Conservation (phyloP, 768 basidiomycete species). For the Chalciporus pseudorubinellus region DNA sequence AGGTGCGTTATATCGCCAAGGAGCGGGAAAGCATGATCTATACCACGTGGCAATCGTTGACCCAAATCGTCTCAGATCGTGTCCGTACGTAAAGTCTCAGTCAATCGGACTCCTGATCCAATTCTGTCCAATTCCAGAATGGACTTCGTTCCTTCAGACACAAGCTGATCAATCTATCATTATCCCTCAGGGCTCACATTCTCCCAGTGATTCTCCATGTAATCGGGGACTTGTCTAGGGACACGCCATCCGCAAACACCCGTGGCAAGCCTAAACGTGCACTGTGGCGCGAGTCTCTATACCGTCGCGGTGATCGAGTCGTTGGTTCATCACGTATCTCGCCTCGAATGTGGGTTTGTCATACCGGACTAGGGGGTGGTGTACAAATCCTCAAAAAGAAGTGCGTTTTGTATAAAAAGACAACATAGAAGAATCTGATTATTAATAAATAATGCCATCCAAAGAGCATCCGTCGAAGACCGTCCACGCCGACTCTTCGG, state of each 20-base stretch:
- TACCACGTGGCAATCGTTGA: slow-evolving; percentile 26
- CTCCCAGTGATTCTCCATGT: background rate
- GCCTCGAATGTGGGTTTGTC: background rate
- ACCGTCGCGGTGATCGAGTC: background rate
- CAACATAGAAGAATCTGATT: slow-evolving; percentile 21
- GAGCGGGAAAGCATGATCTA: slow-evolving; percentile 2
- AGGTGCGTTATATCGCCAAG: slow-evolving; percentile 19
- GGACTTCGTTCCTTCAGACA: background rate
- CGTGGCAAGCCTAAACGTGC: background rate
- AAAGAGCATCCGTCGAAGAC: slow-evolving; percentile 20
- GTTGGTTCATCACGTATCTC: no score
- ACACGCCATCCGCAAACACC: background rate
- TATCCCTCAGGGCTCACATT: background rate
- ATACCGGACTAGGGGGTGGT: background rate
- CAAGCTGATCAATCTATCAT: background rate
- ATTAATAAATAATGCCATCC: slow-evolving; percentile 15
- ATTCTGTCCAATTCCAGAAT: no score
- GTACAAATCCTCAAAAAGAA: slow-evolving; percentile 12
- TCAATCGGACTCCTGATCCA: background rate
- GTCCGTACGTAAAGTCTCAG: slow-evolving; percentile 7
- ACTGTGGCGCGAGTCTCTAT: background rate
- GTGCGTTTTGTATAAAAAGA: background rate
- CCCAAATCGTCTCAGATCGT: background rate
- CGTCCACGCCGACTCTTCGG: no score
- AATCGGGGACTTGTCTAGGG: background rate